Evolutionary conservation across 345 rosid genomes (phyloP).

Genomic region (Brassica rapa): DNA sequence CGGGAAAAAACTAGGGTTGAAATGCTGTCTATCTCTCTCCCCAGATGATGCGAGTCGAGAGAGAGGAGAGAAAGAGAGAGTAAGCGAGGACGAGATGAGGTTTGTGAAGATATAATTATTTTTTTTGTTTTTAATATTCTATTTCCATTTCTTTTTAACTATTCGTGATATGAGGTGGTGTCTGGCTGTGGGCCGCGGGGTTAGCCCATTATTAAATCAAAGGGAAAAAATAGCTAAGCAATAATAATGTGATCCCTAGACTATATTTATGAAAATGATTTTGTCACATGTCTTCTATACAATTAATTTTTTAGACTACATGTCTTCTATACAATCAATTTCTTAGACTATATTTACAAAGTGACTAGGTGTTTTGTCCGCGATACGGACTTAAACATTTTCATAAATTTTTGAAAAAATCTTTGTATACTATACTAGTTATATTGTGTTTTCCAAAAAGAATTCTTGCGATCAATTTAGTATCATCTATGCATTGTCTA

Average conservation of each 20-base stretch:
- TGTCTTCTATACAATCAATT: too few species aligned
- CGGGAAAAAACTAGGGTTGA: constrained; percentile 42
- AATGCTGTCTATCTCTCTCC: constrained; percentile 33
- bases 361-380: too few species aligned
- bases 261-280: constrained; percentile 8
- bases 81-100: constrained; percentile 24
- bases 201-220: constrained; percentile 12
- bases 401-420: too few species aligned
- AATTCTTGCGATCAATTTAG: too few species aligned
- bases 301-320: too few species aligned
- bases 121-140: background rate
- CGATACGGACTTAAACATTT: too few species aligned
- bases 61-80: constrained; percentile 36
- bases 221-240: constrained; percentile 3
- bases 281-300: too few species aligned
- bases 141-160: background rate
- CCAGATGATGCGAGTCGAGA: constrained; percentile 24
- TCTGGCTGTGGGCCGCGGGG: constrained; percentile 23
- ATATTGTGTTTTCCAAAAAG: too few species aligned
- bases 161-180: constrained; percentile 37
- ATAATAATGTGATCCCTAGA: constrained; percentile 28
- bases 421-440: too few species aligned
- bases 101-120: constrained; percentile 34
- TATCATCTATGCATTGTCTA: too few species aligned
- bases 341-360: too few species aligned